phyloP scores from a whole-genome alignment of 106 monocot genomes.

The Dactylorhiza incarnata region DNA sequence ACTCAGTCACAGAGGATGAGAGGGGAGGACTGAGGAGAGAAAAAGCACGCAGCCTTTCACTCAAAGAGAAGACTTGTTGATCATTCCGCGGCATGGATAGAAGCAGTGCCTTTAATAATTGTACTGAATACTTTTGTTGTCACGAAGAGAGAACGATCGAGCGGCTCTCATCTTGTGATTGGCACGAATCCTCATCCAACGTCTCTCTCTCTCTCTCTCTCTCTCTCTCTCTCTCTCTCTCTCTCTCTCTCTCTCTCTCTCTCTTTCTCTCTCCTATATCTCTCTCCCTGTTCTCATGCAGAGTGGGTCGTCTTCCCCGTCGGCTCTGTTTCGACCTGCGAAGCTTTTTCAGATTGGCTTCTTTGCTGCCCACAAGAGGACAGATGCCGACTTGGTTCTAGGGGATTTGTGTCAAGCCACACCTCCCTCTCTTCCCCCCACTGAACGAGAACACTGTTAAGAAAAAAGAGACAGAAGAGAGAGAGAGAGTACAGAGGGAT shows the following conservation, averaged over 20 bases:
- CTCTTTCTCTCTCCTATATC: neutral
- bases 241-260: neutral
- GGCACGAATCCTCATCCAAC: slow-evolving; percentile 22
- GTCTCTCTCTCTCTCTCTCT: neutral
- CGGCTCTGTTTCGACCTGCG: neutral
- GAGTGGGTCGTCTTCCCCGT: neutral
- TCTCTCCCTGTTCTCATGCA: neutral
- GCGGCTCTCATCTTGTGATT: slow-evolving; percentile 10
- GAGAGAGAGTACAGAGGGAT: neutral
- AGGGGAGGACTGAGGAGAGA: neutral
- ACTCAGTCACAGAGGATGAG: neutral
- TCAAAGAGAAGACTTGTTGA: slow-evolving; percentile 1
- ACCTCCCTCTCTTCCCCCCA: neutral
- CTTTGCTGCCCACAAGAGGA: neutral
- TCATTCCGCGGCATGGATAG: neutral
- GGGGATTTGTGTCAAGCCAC: slow-evolving; percentile 4
- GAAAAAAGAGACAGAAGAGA: neutral
- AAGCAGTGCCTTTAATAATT: slow-evolving; percentile 14
- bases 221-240: neutral
- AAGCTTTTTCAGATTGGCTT: slow-evolving; percentile 9
- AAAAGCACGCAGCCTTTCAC: slow-evolving; percentile 3
- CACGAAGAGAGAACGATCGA: neutral
- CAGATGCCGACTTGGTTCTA: neutral
- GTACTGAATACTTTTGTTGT: slow-evolving; percentile 7
- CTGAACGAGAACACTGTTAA: too few relatives aligned